Base-by-base conservation (phyloP, 345 rosid genomes). In the Pistacia vera region DNA sequence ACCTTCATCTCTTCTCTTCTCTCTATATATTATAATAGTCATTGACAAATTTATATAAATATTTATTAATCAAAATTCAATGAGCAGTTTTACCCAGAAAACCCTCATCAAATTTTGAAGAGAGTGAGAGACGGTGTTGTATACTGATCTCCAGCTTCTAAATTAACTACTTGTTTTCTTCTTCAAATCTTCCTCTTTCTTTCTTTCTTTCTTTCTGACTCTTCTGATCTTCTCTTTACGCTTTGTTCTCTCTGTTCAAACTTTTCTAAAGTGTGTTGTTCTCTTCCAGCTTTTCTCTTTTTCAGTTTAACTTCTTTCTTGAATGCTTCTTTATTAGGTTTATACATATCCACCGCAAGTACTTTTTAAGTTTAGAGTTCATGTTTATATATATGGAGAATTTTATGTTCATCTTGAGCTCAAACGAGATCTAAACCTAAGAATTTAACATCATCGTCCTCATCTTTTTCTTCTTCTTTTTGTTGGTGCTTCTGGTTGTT, bases 211-310 rank as follows among this genome's bases (percentile, higher is more conserved):
- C 60, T 18, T 25, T 5, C 46, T 18, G 3, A 2, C 1, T 72
- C 63, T 25, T 22, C 38, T 35, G 11, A 41, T 61, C 57, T 78
- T 35, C 44, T 63, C 36, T 18, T 46, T 25, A 18, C 56, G 64
- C 55, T 51, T 33, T 18, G 22, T 54, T 64, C 11, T 46, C 44
- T 70, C 59, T 49, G 16, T 35, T 38, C 8, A 11, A 57, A 51
- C 71, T 66, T 80, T 66, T 36, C 28, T 35, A 60, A 70, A 61
- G 69, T 49, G 69, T 61, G 54, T 48, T 30, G 36, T 63, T 74
- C 70, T 52, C 25, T 48, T 33, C 11, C 44, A 30, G 18, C 13
- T 25, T 60, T n/a, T 28, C 14, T 44, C 17, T 60, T 38, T 35
- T 71, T 38, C 28, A 54, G 58, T 64, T 5, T 71, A 20, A 25